Evolutionary conservation across 1,284 basidiomycete genomes (phyloP), one percentile per base, ranked within the genome.

Genomic region (Naganishia sp.): DNA sequence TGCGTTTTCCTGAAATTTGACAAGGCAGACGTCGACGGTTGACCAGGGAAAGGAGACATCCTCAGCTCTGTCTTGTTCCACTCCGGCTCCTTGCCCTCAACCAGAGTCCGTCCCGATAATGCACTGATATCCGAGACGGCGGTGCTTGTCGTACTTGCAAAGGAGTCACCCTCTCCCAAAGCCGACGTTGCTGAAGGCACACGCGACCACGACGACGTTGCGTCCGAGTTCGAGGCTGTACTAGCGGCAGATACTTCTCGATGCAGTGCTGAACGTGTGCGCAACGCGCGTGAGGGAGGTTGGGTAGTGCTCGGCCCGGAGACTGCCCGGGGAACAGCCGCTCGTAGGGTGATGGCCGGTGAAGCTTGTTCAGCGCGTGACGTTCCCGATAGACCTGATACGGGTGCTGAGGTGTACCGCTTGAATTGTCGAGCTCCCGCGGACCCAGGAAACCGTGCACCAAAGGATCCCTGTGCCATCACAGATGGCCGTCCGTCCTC

Each of bases 111-210:
- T 18, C 25, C 44, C 31, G 56, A 59, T 23, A 33, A 28, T 16
- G 28, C 33, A 42, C 33, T 55, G 18, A 15, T 3, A 28, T 56
- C 55, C n/a, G 55, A 56, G 18, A 56, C 43, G 43, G 28, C 55
- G 9, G 55, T 56, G 45, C 55, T 45, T 28, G 42, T 43, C 36
- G 48, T 61, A 28, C 57, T 61, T 21, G 57, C 57, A 49, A 61
- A 61, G 36, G 57, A 61, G 10, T 61, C 57, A 5, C 57, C 57
- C 49, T 61, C 57, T 1, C 57, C 57, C 28, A 61, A 28, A n/a
- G 57, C 57, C 15, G 57, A 48, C 2, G 15, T 25, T 4, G 56
- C 28, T 11, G 53, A 55, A 4, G 53, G 7, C 16, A 42, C 57
- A n/a, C 57, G 44, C 13, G 33, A 23, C 57, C 46, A 52, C 21